A percentile compares a stretch with the other conserved stretches of the same genome.
Evolutionary conservation across 495 filamentous ascomycete genomes (phyloP).

Genomic region (Astrothelium subdiscretum): DNA sequence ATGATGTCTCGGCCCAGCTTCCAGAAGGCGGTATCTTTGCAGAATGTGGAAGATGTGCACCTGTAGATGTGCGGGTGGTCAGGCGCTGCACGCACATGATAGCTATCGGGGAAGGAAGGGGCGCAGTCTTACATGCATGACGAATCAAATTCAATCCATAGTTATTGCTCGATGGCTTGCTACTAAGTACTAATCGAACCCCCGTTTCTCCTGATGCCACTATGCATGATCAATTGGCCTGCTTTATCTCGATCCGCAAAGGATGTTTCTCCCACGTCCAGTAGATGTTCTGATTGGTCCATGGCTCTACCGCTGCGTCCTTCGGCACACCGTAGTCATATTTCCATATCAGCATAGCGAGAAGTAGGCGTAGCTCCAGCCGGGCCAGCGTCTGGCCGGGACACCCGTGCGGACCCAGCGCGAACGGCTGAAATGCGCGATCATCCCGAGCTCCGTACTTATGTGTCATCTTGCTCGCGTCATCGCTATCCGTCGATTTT

Average conservation of each 20-base stretch:
- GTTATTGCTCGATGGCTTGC: no score
- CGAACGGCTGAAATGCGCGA: slow-evolving; percentile 20
- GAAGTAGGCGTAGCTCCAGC: slow-evolving; percentile 22
- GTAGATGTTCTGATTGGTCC: neutral
- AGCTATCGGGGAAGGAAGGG: neutral
- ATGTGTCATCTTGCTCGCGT: neutral
- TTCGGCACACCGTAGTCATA: slow-evolving; percentile 17
- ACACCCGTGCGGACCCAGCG: slow-evolving; percentile 5
- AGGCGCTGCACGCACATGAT: neutral
- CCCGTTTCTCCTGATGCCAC: neutral
- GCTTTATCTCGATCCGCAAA: neutral
- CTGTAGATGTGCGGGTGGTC: neutral
- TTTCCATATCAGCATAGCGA: slow-evolving; percentile 19
- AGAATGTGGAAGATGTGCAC: neutral
- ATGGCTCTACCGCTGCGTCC: neutral
- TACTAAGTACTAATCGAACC: neutral
- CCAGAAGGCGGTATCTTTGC: neutral
- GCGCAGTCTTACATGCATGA: neutral
- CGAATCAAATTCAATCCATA: neutral
- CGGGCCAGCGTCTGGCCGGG: slow-evolving; percentile 17
- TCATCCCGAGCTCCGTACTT: neutral
- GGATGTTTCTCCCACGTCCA: neutral
- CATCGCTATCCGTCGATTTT: slow-evolving; percentile 20
- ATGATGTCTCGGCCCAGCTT: neutral
- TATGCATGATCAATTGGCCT: neutral